Base-by-base conservation (phyloP, 2,329 filamentous ascomycete species). In the Massarina eburnea region DNA sequence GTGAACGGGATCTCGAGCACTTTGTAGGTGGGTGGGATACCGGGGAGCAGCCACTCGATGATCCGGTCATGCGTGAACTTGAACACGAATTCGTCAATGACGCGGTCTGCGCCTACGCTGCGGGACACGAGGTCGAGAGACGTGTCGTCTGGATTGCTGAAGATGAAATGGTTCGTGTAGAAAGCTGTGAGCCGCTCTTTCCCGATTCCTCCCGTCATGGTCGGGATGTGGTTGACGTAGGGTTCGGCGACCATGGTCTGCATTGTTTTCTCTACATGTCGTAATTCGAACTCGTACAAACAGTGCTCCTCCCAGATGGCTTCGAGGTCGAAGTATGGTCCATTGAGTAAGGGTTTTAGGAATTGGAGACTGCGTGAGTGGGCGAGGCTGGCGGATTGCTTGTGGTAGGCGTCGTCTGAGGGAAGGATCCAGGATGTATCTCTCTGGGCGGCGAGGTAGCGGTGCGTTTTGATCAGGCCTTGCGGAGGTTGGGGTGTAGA, bases 301-400 rank as follows among this genome's bases (percentile, higher is more conserved):
- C 84, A 87, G 63, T 92, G 87, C 66, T 91, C 86, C 7, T 90
- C 86, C 88, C 88, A 92, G 39, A 91, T 84, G 1, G 78, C 77
- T 61, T 91, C 88, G 8, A 91, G 79, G 54, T 91, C 85, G 58
- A 91, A 89, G 49, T 76, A 80, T 0, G 87, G 86, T 0, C 86
- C 88, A 0, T 73, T 72, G 2, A 86, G 70, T 1, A 79, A 70
- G 4, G 77, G 76, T 58, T 89, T 89, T 7, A 91, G 59, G 52
- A 88, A 88, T 0, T 75, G 71, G 2, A 89, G 68, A 43, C 75
- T 83, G 1, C 87, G 78, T 0, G 85, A 87, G 61, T 91, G 86
- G 0, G 83, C 77, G 0, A 89, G 72, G 0, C 78, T 74, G 24
- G 84, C 85, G 0, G 77, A 70, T 4, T 74, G 66, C 47, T 78